Evolutionary conservation across 1,284 basidiomycete genomes (phyloP), one percentile per base, ranked within the genome.

Genomic region (Ustilago nuda): DNA sequence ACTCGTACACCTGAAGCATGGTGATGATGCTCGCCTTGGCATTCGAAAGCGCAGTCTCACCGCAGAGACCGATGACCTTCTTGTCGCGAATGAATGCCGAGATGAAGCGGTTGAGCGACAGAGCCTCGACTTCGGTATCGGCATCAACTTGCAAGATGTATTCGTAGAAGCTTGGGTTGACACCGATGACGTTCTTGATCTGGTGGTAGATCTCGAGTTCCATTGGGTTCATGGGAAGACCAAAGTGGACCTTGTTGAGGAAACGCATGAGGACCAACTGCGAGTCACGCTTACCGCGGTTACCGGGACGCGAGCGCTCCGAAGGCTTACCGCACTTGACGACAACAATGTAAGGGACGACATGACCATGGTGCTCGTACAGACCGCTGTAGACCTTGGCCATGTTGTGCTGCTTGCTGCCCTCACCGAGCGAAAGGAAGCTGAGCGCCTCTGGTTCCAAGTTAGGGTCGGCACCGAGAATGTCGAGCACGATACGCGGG

Each of bases 201-300:
- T 99, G 96, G 86, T 99, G 97, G 85, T 95, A 98, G 86, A 99
- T 94, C 88, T 99, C 96, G 58, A 99, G 88, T 87, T 99, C 96
- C 72, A 97, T 88, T 0, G 95, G 97, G 83, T 92, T 94, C 97
- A 99, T 99, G 0, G 94, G 92, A 19, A 93, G 86, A 84, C 95
- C 94, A 88, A 98, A 99, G 87, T 99, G 96, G 37, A 98, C 96
- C 90, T 92, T 94, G 89, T 99, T 99, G 88, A 99, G 90, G 90
- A 96, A 98, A 80, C 94, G 93, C 93, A 99, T 95, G 56, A 99
- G 87, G 35, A 94, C 84, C 90, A 99, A 92, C 88, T 99, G 97
- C 43, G 94, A 95, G 86, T 99, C 96, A 87, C 84, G 81, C 80
- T 85, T 85, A 48, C 84, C 84, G 52, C 84, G 76, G 87, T 99